Base-by-base conservation (phyloP, 2,329 filamentous ascomycete species). In the Aplosporella prunicola region DNA sequence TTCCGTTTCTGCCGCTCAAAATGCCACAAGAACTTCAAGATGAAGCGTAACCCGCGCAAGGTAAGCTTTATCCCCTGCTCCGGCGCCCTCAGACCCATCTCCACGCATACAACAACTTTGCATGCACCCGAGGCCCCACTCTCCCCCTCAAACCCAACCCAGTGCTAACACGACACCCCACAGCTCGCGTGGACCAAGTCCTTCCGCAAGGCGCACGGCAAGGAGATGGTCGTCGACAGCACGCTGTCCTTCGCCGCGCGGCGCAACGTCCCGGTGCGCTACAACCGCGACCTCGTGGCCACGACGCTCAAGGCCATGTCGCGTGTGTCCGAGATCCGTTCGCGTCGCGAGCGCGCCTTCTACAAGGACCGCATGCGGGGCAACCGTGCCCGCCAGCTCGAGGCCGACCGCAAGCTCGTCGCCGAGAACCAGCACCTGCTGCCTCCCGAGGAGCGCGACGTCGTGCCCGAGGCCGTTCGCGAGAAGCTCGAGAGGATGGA, bases 41-140 rank as follows among this genome's bases (percentile, higher is more conserved):
- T 93, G 85, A 94, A 94, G 82, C 80, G 91, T 49, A 95, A 96
- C 67, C 88, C 89, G 23, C 80, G 89, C 60, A 94, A 95, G n/a
- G n/a, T n/a, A n/a, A n/a, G 49, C n/a, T n/a, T n/a, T n/a, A n/a
- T n/a, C n/a, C n/a, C n/a, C n/a, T n/a, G n/a, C n/a, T n/a, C n/a
- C n/a, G n/a, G n/a, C n/a, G n/a, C n/a, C n/a, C n/a, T n/a, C n/a
- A n/a, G n/a, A n/a, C n/a, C n/a, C n/a, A n/a, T n/a, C n/a, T n/a
- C n/a, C n/a, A n/a, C n/a, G n/a, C n/a, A n/a, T n/a, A n/a, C n/a
- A n/a, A n/a, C n/a, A n/a, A n/a, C n/a, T n/a, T n/a, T n/a, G n/a
- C n/a, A n/a, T n/a, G n/a, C n/a, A n/a, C n/a, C n/a, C n/a, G n/a
- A n/a, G n/a, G n/a, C n/a, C n/a, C n/a, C n/a, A n/a, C n/a, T n/a